phyloP scores from a whole-genome alignment of 2,329 filamentous ascomycete genomes.

The Talaromyces islandicus region DNA sequence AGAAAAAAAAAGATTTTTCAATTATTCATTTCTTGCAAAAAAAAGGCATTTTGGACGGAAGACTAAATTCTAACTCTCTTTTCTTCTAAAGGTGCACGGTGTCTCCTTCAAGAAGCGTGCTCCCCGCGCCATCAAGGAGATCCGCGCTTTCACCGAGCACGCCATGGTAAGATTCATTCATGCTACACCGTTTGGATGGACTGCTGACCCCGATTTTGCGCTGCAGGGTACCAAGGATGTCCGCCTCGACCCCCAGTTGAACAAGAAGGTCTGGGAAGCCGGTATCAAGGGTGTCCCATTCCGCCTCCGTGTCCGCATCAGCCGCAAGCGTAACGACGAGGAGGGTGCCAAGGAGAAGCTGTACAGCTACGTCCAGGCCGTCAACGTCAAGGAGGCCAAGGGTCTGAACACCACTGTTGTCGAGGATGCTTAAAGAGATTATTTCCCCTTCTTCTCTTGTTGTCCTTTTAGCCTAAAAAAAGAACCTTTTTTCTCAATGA shows the following conservation, averaged over 20 bases:
- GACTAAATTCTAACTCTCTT: slow-evolving; percentile 53
- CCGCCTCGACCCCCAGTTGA: slow-evolving; percentile 95
- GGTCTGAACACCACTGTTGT: slow-evolving; percentile 90
- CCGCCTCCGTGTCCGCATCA: slow-evolving; percentile 96
- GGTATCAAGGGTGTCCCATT: slow-evolving; percentile 98
- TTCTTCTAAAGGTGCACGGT: slow-evolving; percentile 73
- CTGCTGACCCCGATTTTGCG: not conserved
- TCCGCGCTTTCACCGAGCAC: slow-evolving; percentile 85
- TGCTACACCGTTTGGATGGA: not conserved
- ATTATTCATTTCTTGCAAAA: slow-evolving; percentile 5
- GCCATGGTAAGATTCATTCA: slow-evolving; percentile 73
- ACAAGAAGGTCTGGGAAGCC: slow-evolving; percentile 99
- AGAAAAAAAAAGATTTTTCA: not conserved
- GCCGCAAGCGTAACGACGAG: slow-evolving; percentile 99
- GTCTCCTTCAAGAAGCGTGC: slow-evolving; percentile 99
- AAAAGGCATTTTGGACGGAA: slow-evolving; percentile 54
- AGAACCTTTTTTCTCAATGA: not conserved
- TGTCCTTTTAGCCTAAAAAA: not conserved
- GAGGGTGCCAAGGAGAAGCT: slow-evolving; percentile 99
- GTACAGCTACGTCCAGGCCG: slow-evolving; percentile 99
- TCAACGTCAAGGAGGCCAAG: slow-evolving; percentile 99
- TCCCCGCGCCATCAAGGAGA: slow-evolving; percentile 98
- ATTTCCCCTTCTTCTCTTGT: not conserved
- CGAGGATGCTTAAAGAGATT: slow-evolving; percentile 41
- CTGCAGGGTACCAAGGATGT: slow-evolving; percentile 88